Percentiles rank a stretch among this genome's conserved stretches.
Evolutionary conservation across 2,329 filamentous ascomycete genomes (phyloP).

Genomic region (Talaromyces sp.): DNA sequence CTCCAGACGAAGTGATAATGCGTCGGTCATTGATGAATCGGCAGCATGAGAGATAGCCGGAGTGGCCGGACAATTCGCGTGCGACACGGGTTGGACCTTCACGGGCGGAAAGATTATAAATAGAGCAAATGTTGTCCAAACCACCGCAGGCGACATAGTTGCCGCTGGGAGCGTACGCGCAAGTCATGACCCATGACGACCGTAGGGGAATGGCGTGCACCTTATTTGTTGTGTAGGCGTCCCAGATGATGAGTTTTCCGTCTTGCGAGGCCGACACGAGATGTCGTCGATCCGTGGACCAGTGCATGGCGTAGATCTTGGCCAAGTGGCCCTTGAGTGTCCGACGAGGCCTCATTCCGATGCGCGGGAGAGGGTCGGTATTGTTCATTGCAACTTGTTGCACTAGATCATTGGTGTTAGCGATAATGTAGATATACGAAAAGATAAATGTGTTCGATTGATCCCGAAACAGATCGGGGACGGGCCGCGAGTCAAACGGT

Average conservation of each 20-base stretch:
- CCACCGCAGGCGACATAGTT: constrained; percentile 99
- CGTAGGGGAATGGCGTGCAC: constrained; percentile 96
- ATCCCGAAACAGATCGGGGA: background rate
- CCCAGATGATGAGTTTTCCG: constrained; percentile 99
- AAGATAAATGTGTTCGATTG: background rate
- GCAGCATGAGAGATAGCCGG: constrained; percentile 96
- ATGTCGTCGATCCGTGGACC: constrained; percentile 96
- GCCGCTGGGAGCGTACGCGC: constrained; percentile 94
- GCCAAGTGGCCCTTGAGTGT: constrained; percentile 96
- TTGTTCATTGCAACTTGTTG: constrained; percentile 88
- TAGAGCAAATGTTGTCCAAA: constrained; percentile 98
- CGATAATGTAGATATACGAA: background rate
- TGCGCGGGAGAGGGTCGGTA: constrained; percentile 86
- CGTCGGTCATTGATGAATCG: constrained; percentile 98
- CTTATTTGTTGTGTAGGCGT: constrained; percentile 99
- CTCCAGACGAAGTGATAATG: constrained; percentile 95
- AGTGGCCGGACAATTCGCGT: constrained; percentile 92
- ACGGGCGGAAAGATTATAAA: constrained; percentile 96
- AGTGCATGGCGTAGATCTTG: constrained; percentile 99
- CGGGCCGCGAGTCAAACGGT: constrained; percentile 40
- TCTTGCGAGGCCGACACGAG: constrained; percentile 97
- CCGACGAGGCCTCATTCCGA: constrained; percentile 95
- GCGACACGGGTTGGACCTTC: constrained; percentile 97
- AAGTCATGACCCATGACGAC: constrained; percentile 99
- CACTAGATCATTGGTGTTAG: constrained; percentile 53